Percentiles rank a stretch among this genome's conserved stretches.
Evolutionary conservation across 2,329 filamentous ascomycete genomes (phyloP).

Genomic region (Trichoderma sp.): DNA sequence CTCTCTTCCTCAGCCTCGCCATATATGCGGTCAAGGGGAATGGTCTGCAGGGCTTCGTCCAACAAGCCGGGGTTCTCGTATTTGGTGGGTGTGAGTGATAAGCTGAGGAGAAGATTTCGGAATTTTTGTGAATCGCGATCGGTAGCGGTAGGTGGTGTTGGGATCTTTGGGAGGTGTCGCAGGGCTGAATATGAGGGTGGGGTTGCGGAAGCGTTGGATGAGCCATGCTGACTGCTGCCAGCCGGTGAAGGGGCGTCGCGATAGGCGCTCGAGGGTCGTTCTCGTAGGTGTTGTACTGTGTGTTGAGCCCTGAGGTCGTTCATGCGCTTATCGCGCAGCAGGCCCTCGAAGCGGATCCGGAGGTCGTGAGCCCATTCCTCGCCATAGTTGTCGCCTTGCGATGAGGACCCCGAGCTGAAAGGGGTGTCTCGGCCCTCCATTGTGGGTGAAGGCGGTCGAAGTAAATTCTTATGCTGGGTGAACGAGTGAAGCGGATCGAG

Average conservation of each 20-base stretch:
- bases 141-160: constrained; percentile 64
- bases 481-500: constrained; percentile 13
- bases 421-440: constrained; percentile 41
- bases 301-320: constrained; percentile 68
- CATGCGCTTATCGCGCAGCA: constrained; percentile 82
- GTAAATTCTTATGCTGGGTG: background rate
- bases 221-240: constrained; percentile 44
- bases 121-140: constrained; percentile 71
- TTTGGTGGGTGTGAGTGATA: constrained; percentile 84
- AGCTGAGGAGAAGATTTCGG: constrained; percentile 75
- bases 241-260: constrained; percentile 36
- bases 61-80: constrained; percentile 95
- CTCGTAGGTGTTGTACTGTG: constrained; percentile 52
- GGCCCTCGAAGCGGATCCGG: constrained; percentile 78
- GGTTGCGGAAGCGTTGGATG: constrained; percentile 43
- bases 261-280: constrained; percentile 50
- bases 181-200: constrained; percentile 49
- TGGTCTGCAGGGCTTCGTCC: constrained; percentile 82
- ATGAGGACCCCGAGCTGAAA: constrained; percentile 30
- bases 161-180: constrained; percentile 54
- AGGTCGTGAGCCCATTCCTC: constrained; percentile 77
- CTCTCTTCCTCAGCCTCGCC: constrained; percentile 90
- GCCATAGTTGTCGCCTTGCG: constrained; percentile 46
- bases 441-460: constrained; percentile 17
- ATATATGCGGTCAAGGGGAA: constrained; percentile 89